Evolutionary conservation across 2,329 filamentous ascomycete species (phyloP), one percentile per base, ranked within the genome.

Genomic region (Harringtonia aguacate): DNA sequence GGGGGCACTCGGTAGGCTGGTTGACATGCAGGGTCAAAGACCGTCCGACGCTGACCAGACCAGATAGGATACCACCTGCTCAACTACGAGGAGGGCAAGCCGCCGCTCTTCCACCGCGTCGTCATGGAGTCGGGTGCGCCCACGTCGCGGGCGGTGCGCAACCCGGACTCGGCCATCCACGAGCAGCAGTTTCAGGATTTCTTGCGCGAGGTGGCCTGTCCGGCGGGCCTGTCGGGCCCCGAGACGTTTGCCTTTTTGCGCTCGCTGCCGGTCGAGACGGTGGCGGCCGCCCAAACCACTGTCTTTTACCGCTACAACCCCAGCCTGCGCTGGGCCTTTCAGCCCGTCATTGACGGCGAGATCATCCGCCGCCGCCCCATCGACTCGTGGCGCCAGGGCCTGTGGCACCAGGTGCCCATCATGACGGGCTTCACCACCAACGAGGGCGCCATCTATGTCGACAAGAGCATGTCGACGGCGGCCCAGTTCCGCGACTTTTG

Each of bases 1-100:
- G 71, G 18, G 70, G 66, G 8, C 72, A 77, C 52, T 73, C 69
- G 13, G 66, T 70, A 38, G 12, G 38, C 13, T 22, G 13, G 38
- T 17, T 22, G 21, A 3, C 15, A 10, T n/a, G n/a, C n/a, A n/a
- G n/a, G n/a, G n/a, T n/a, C n/a, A n/a, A n/a, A n/a, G n/a, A n/a
- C n/a, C n/a, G n/a, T 4, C 4, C 18, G 15, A 15, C 15, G 24
- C 24, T 27, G 24, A 27, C 24, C 38, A n/a, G 13, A 4, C 12
- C 48, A 75, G 69, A 73, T 79, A 37, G 73, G 72, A 0, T 73
- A 79, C 47, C 73, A 77, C 48, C 59, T 78, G 4, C 63, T 76
- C 38, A 40, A 58, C 45, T 62, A 58, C 22, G 51, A 58, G 63
- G 49, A 70, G 58, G 30, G 64, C 8, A 49, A 52, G 7, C 42